Evolutionary conservation across 768 basidiomycete species (phyloP), one percentile per base, ranked within the genome.

Genomic region (Paxillus rubicundulus): DNA sequence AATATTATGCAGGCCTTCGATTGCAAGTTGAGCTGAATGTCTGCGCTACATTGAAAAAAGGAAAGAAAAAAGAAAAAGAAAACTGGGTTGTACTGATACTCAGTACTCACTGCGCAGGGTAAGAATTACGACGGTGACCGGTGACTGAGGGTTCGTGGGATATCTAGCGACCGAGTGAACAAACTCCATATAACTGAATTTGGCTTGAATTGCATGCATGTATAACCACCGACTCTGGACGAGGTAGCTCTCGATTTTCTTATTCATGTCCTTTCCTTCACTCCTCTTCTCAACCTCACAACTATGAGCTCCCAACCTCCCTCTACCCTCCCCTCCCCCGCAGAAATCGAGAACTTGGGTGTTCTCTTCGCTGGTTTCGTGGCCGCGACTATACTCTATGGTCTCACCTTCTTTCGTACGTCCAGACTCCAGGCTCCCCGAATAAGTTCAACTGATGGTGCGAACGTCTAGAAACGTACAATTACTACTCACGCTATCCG

Each of bases 341-440:
- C 52, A 24, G 68, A 65, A 51, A 16, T 56, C 8, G 62, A 68
- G 51, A 71, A 64, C 13, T 42, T 69, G 27, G 46, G 54, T 20
- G 50, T 57, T 17, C 47, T 70, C 34, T 70, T 68, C 44, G 5
- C 62, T 20, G 68, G 70, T 5, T 69, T 69, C 40, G 57, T 64
- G 9, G 49, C 52, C 6, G 50, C 68, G 5, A 62, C 59, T 2
- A 52, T 66, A 1, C 52, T 69, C 13, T 71, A 69, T n/a, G 69
- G 68, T 30, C 56, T 69, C 33, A 69, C 69, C 24, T 71, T 69
- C 50, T 69, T 69, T 54, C 69, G 68, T 65, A 46, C 7, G 67
- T 60, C 18, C n/a, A 42, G 4, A 16, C 12, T 16, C 2, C 4
- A 24, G 24, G 24, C 24, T 28, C 16, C 4, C 17, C 2, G 6